Base-by-base conservation (phyloP, 2,329 filamentous ascomycete species). In the Ophiostoma sp. region DNA sequence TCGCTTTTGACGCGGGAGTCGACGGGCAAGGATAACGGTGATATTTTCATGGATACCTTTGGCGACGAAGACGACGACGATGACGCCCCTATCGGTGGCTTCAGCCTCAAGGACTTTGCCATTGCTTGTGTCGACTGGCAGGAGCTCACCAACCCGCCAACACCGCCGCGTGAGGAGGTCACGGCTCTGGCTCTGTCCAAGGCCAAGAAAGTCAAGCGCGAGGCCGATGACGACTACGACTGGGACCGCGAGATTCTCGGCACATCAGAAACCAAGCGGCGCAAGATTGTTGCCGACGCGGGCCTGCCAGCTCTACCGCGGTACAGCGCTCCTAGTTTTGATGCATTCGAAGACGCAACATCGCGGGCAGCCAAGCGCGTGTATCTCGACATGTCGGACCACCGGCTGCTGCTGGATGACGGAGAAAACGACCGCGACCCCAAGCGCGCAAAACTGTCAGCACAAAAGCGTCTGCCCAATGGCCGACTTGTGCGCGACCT, bases 51-150 rank as follows among this genome's bases (percentile, higher is more conserved):
- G 48, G 72, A 73, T 31, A 44, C 73, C 6, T 76, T 80, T 23
- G 80, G 79, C 35, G 72, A 71, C 27, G 75, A 84, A 31, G 81
- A 82, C 33, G 83, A 84, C 2, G 84, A 83, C 0, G 85, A 87
- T 67, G 79, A 86, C 17, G 90, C 94, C 75, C 86, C 84, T 27
- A 83, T 95, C 23, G 91, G 89, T 41, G 92, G 92, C 1, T 87
- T 92, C 72, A 91, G 87, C 0, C 86, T 94, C 79, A 86, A 90
- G 68, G 94, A 98, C 76, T 87, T 99, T 70, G 88, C 92, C 71
- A 87, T 96, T 66, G 87, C 95, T 6, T 97, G 94, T 76, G 88
- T 92, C 71, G 92, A 97, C 77, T 98, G 93, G 91, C 89, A 91
- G 70, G 80, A 87, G 23, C 84, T 87, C 65, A 87, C 89, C 68